Percentiles rank a stretch among this genome's conserved stretches.
phyloP scores from a whole-genome alignment of 257 asterid species.

The Striga asiatica region DNA sequence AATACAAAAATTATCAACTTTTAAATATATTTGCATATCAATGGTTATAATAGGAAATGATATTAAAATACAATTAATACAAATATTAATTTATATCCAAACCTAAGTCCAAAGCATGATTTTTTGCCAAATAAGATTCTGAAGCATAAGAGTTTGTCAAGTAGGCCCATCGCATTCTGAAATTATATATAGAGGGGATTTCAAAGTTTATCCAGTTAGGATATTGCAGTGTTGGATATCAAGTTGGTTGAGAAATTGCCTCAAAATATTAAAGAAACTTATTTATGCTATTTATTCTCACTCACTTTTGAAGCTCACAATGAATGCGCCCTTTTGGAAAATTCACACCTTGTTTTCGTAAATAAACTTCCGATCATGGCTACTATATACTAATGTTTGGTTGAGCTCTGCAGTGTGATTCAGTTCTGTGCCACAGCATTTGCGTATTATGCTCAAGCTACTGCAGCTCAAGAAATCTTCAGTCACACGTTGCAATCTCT shows the following conservation, averaged over 20 bases:
- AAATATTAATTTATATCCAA: no score
- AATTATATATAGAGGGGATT: no score
- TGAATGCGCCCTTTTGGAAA: not conserved
- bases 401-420: slow-evolving; percentile 66
- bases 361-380: no score
- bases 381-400: no score
- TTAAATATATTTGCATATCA: no score
- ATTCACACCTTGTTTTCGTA: not conserved
- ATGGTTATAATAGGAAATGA: no score
- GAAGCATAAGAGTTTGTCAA: no score
- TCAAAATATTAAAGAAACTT: not conserved
- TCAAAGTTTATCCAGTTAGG: not conserved
- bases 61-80: no score
- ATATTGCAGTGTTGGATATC: not conserved
- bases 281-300: not conserved
- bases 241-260: not conserved
- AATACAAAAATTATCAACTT: no score
- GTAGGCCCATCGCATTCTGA: no score
- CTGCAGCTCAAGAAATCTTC: slow-evolving; percentile 99
- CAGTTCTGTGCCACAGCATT: slow-evolving; percentile 98
- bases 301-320: not conserved
- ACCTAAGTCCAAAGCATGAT: no score
- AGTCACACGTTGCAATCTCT: slow-evolving; percentile 97
- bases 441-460: slow-evolving; percentile 92
- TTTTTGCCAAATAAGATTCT: no score